phyloP scores from a whole-genome alignment of 2,329 filamentous ascomycete species.

The Diaporthe helianthi region DNA sequence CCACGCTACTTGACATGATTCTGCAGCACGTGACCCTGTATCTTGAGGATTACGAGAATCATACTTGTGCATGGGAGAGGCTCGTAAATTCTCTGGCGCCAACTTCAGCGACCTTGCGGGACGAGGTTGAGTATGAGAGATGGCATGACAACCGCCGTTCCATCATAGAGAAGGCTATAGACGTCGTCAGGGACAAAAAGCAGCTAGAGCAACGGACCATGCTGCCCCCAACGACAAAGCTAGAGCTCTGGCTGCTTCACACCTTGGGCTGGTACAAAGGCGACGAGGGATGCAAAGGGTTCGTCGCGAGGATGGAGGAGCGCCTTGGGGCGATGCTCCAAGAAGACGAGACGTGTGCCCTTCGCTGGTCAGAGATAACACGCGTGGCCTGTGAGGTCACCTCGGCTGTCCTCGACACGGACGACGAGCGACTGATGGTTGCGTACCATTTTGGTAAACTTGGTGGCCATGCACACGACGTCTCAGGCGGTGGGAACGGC shows the following conservation, averaged over 20 bases:
- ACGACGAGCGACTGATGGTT: neutral
- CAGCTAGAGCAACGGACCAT: neutral
- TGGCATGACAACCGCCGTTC: neutral
- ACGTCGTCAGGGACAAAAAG: neutral
- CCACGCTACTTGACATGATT: neutral
- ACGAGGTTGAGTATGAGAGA: neutral
- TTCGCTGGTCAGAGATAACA: constrained; percentile 14
- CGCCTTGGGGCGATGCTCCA: neutral
- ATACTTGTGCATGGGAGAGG: neutral
- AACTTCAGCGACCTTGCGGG: neutral
- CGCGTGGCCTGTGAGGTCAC: neutral
- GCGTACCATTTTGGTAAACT: neutral
- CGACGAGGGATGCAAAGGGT: neutral
- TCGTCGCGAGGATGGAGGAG: neutral
- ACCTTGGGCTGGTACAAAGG: neutral
- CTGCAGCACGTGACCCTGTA: constrained; percentile 13
- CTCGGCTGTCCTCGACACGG: neutral
- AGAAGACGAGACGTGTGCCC: neutral
- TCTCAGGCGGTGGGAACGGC: neutral
- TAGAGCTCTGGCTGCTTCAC: constrained; percentile 19
- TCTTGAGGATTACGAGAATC: constrained; percentile 10
- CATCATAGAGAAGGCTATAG: neutral
- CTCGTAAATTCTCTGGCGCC: neutral
- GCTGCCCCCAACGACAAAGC: constrained; percentile 3
- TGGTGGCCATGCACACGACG: neutral